Evolutionary conservation across 2,329 filamentous ascomycete species (phyloP), one percentile per base, ranked within the genome.

Genomic region (Achaetomium macrosporum): DNA sequence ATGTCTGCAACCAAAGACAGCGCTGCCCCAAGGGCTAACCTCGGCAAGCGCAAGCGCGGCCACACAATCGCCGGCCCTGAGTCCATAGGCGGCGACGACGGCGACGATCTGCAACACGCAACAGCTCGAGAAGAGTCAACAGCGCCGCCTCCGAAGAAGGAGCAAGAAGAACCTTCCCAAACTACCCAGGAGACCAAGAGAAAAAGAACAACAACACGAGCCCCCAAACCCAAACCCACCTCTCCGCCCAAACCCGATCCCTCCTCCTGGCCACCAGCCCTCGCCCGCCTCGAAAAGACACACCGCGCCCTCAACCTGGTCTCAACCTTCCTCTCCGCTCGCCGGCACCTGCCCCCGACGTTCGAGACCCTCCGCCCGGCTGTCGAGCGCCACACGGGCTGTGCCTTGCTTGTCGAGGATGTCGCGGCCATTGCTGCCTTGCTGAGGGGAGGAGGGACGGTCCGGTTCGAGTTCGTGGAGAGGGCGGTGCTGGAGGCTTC

Each of bases 251-350:
- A 51, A 36, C 29, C 47, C 39, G 17, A 36, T 9, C 19, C 31
- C 16, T n/a, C 16, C 31, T 74, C 29, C 45, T 96, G 92, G 90
- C 90, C 91, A 0, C 76, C 81, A 1, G 75, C 79, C 42, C 88
- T 97, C 68, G 85, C 82, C 52, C 74, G 76, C 40, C 76, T 97
- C 9, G 83, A 86, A 25, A 84, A 85, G 66, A 87, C 85, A 0
- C 88, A 97, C 66, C 81, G 84, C 56, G 92, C 93, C 1, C 72
- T 99, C 55, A 99, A 96, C 62, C 73, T 97, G 1, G 90, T 97
- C 1, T 96, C 90, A 63, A 97, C 93, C 0, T 97, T 99, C 66
- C 95, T 90, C 72, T 93, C 85, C 66, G 92, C 92, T 1, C 84
- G 93, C 42, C 96, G 95, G 66, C 88, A 97, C 63, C 78, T 97